Evolutionary conservation across 2,329 filamentous ascomycete genomes (phyloP).

Genomic region (Sporothrix humicola): DNA sequence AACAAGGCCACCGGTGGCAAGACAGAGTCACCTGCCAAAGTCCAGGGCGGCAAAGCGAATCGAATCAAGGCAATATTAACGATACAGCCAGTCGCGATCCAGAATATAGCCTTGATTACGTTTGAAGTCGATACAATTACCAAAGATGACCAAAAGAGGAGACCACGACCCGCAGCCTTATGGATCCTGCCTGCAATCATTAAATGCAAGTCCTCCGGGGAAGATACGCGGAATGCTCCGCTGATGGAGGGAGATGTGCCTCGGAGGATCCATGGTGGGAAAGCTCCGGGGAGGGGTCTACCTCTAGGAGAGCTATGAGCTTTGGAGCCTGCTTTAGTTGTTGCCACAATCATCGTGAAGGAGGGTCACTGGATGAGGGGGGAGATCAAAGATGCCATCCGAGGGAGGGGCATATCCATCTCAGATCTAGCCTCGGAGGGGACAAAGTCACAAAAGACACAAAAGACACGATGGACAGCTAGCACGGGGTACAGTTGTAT

Average conservation of each 20-base stretch:
- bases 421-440: not conserved
- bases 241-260: not conserved
- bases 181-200: constrained; percentile 4
- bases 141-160: not conserved
- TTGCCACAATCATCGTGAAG: constrained; percentile 6
- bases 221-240: not conserved
- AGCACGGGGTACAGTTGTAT: not conserved
- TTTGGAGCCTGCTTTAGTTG: not conserved
- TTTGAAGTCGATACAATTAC: not conserved
- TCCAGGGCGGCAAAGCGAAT: not conserved
- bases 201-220: not conserved
- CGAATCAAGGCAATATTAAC: not conserved
- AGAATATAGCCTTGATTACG: not conserved
- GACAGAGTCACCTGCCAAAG: not conserved
- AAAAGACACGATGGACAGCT: not conserved
- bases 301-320: not conserved
- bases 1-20: not conserved
- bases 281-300: not conserved
- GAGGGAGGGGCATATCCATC: not conserved
- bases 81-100: not conserved
- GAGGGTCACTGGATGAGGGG: not conserved
- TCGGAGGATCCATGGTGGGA: not conserved
- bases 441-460: too few species aligned
- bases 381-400: not conserved
- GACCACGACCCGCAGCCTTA: constrained; percentile 22